These are phyloP conservation scores for Pleurotus tuber-regium DNA, from an alignment of 768 basidiomycete genomes.

Conservation along the genomic window DNA sequence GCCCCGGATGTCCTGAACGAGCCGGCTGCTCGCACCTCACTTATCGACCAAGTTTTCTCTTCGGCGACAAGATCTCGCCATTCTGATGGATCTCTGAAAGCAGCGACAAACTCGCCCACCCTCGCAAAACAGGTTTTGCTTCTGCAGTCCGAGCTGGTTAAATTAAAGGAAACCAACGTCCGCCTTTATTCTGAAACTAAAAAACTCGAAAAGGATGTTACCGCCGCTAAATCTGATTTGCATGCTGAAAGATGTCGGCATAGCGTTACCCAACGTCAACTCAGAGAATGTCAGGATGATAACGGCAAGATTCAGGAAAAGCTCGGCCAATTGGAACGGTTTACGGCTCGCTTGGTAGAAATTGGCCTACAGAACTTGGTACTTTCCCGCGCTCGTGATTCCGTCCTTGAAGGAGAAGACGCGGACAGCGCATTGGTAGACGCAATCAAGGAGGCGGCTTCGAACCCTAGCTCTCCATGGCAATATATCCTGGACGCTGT, in stretches of 20 bases:
- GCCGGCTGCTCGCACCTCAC: background rate
- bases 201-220: constrained; percentile 25
- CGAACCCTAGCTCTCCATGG: constrained; percentile 38
- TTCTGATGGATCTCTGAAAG: background rate
- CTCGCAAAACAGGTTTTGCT: constrained; percentile 15
- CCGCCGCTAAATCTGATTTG: constrained; percentile 24
- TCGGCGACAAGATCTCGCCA: background rate
- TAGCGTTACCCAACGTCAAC: constrained; percentile 17
- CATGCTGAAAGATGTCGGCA: constrained; percentile 26
- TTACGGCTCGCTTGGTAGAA: constrained; percentile 35
- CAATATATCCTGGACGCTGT: constrained; percentile 36
- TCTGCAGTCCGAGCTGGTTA: constrained; percentile 27
- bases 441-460: constrained; percentile 40
- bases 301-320: constrained; percentile 22
- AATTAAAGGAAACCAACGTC: constrained; percentile 17
- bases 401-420: constrained; percentile 27
- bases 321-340: constrained; percentile 29
- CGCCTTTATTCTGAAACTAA: background rate
- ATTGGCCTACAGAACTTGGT: constrained; percentile 31
- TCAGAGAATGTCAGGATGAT: constrained; percentile 25
- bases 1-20: background rate
- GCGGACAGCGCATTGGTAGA: constrained; percentile 41
- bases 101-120: background rate
- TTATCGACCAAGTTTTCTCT: constrained; percentile 1
- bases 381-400: constrained; percentile 26